These are phyloP conservation scores for Eutrema japonicum DNA, from an alignment of 345 rosid genomes.

Conservation along the genomic window DNA sequence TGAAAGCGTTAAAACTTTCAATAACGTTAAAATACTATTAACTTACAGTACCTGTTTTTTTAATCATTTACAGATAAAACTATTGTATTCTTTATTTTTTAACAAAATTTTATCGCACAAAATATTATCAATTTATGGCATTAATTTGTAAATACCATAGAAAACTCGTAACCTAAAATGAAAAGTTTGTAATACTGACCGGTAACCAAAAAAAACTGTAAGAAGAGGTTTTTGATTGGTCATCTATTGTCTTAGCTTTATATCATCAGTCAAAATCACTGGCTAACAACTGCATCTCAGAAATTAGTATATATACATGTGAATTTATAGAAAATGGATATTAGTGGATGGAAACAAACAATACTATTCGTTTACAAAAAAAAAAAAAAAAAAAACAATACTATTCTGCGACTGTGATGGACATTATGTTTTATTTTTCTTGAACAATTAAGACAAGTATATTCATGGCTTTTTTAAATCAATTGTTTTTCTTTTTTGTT, in stretches of 20 bases:
- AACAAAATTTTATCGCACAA: not conserved
- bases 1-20: not conserved
- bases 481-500: not conserved
- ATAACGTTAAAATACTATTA: too few relatives aligned
- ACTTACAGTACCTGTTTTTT: not conserved
- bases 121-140: not conserved
- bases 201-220: not conserved
- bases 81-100: not conserved
- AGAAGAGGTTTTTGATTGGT: not conserved
- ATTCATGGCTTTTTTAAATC: not conserved
- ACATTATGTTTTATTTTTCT: constrained; percentile 1
- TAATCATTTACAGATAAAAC: too few relatives aligned
- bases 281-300: not conserved
- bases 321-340: not conserved
- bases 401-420: not conserved
- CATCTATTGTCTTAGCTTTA: not conserved
- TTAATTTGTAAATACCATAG: not conserved
- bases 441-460: not conserved
- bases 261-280: not conserved
- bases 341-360: constrained; percentile 29
- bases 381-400: not conserved
- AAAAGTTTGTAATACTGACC: not conserved
- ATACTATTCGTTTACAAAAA: not conserved
- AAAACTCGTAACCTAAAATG: not conserved
- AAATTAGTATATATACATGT: not conserved